Evolutionary conservation across 345 rosid genomes (phyloP).

Genomic region (Lagerstroemia speciosa): DNA sequence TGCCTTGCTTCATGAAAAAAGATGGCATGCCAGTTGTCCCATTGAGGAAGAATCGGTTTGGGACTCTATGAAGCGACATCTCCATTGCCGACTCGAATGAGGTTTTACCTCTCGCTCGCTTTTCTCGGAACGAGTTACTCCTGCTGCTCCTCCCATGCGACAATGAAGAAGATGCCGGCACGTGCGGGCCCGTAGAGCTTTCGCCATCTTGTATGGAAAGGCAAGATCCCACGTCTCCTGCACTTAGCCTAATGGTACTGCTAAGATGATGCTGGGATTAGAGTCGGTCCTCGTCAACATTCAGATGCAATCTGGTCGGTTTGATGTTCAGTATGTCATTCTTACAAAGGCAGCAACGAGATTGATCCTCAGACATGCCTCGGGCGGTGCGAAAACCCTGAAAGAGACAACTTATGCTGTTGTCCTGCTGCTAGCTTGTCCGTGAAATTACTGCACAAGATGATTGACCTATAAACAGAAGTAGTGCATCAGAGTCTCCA

Average conservation of each 20-base stretch:
- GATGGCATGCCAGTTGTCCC: conserved; percentile 29
- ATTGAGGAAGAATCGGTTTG: conserved; percentile 30
- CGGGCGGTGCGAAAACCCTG: no score
- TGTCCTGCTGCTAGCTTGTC: no score
- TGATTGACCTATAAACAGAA: no score
- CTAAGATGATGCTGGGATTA: no score
- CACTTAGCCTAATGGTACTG: background rate
- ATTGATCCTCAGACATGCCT: no score
- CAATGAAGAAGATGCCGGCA: conserved; percentile 31
- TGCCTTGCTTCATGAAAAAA: conserved; percentile 34
- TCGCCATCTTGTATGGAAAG: conserved; percentile 28
- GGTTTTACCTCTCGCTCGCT: conserved; percentile 11
- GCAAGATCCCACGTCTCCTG: conserved; percentile 33
- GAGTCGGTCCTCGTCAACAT: no score
- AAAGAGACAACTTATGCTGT: no score
- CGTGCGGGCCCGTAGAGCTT: conserved; percentile 23
- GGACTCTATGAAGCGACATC: conserved; percentile 28
- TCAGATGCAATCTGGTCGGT: no score
- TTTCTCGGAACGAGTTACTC: conserved; percentile 20
- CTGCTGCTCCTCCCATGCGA: conserved; percentile 12
- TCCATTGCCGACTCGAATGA: conserved; percentile 26
- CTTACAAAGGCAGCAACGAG: no score
- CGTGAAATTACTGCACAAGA: no score
- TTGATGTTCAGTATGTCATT: no score
- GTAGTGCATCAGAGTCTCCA: no score